Evolutionary conservation across 352 stramenopile species (phyloP), one percentile per base, ranked within the genome.

Genomic region (Phytophthora vignae): DNA sequence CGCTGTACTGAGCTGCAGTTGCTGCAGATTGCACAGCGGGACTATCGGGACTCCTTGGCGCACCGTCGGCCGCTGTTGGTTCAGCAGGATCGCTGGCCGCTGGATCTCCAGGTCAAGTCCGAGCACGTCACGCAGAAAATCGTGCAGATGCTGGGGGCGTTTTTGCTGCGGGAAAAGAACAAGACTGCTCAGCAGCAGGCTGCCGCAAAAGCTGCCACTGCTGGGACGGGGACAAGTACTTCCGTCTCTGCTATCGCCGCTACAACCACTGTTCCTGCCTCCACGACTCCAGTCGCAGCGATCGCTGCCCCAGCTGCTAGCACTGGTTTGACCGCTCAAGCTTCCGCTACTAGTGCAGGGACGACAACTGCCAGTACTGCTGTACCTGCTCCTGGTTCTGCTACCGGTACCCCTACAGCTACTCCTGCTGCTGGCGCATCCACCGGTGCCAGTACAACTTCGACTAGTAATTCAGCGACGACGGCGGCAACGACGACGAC

Each of bases 91-190:
- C 67, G 75, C 46, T 94, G 87, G 85, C 64, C 76, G 2, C 50
- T 69, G 17, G 87, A 92, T 53, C 67, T 94, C 15, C 73, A 92
- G 48, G 75, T 81, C 8, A 92, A 92, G 73, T 88, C 75, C 17
- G 84, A 86, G 29, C 81, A 69, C 19, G 79, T 88, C 11, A 78
- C 76, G 5, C 72, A 88, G 46, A 91, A 87, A 33, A 83, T 94
- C 10, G 61, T 67, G 25, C 80, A 90, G 36, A 64, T 89, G 64
- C 69, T 93, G 55, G 60, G 55, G 0, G 69, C 59, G 2, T 76
- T 83, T 19, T 19, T 71, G 40, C n/a, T 69, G 31, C 77, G 76
- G 36, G 65, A 76, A 53, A 68, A 76, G 48, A 76, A 71, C 12
- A 78, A 71, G 44, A 36, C 59, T 17, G 64, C 59, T 1, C 56